phyloP scores from a whole-genome alignment of 1,139 yeast species.

The Hansenula sp. region DNA sequence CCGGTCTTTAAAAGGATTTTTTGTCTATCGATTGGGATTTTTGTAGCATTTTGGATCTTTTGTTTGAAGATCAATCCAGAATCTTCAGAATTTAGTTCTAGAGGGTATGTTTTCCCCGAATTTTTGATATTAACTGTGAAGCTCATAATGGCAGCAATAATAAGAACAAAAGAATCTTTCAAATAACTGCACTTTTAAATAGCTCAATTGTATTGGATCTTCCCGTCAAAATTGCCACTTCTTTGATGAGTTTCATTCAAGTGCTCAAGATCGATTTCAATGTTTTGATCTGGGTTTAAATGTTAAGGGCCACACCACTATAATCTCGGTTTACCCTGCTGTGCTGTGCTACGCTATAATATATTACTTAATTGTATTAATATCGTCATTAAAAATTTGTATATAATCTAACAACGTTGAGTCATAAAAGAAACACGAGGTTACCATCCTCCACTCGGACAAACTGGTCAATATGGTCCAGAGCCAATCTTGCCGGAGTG shows the following conservation, averaged over 20 bases:
- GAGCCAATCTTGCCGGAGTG: slow-evolving; percentile 5
- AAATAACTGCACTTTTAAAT: too few species aligned
- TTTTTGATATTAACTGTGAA: slow-evolving; percentile 54
- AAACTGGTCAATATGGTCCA: slow-evolving; percentile 11
- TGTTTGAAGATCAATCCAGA: slow-evolving; percentile 69
- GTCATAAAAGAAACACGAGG: background rate
- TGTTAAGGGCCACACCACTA: background rate
- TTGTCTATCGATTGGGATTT: slow-evolving; percentile 84
- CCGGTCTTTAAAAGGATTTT: slow-evolving; percentile 89
- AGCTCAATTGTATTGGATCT: too few species aligned
- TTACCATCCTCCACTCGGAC: background rate
- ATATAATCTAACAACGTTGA: too few species aligned
- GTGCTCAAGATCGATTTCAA: background rate
- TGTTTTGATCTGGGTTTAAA: background rate
- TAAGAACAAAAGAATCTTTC: too few species aligned
- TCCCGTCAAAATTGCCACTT: background rate
- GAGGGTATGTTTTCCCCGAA: slow-evolving; percentile 77
- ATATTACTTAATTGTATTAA: too few species aligned
- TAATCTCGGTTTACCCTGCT: background rate
- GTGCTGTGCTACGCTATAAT: too few species aligned
- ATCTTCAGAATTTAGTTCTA: slow-evolving; percentile 53
- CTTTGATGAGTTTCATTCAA: background rate
- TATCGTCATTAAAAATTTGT: too few species aligned
- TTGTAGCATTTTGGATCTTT: slow-evolving; percentile 69
- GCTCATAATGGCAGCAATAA: slow-evolving; percentile 1